Evolutionary conservation across 495 filamentous ascomycete genomes (phyloP).

Genomic region (Aspergillus heteromorphus): DNA sequence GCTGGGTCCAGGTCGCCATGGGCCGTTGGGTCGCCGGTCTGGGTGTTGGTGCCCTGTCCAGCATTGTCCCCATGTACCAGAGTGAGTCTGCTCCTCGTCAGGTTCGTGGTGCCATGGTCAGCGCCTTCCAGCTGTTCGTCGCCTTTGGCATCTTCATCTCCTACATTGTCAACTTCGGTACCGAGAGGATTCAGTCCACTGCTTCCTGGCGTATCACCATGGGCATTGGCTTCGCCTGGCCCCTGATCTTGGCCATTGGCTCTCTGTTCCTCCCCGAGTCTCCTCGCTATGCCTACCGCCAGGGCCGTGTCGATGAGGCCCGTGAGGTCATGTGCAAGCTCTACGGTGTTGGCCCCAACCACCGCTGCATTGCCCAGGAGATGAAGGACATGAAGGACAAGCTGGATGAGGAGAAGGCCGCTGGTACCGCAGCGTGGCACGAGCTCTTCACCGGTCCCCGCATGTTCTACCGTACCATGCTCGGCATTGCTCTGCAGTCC

Average conservation of each 20-base stretch:
- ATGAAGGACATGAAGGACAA: slow-evolving; percentile 62
- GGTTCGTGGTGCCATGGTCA: slow-evolving; percentile 63
- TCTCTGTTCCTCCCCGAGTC: slow-evolving; percentile 70
- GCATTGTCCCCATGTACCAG: slow-evolving; percentile 70
- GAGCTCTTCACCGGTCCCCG: slow-evolving; percentile 66
- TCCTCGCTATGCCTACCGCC: slow-evolving; percentile 63
- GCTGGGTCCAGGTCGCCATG: slow-evolving; percentile 51
- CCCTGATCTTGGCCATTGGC: slow-evolving; percentile 63
- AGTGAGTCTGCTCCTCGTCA: slow-evolving; percentile 60
- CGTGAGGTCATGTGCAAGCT: slow-evolving; percentile 62
- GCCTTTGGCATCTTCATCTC: slow-evolving; percentile 81
- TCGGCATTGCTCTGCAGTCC: slow-evolving; percentile 67
- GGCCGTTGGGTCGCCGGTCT: slow-evolving; percentile 59
- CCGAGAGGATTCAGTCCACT: slow-evolving; percentile 46
- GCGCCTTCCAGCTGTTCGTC: slow-evolving; percentile 81
- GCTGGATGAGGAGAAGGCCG: slow-evolving; percentile 51
- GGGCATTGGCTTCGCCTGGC: slow-evolving; percentile 73
- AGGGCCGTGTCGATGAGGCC: slow-evolving; percentile 60
- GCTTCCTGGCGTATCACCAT: slow-evolving; percentile 76
- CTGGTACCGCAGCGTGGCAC: slow-evolving; percentile 50
- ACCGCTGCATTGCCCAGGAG: slow-evolving; percentile 61
- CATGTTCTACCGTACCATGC: slow-evolving; percentile 65
- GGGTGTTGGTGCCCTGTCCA: slow-evolving; percentile 66
- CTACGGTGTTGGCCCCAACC: slow-evolving; percentile 61
- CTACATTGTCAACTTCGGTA: slow-evolving; percentile 78